phyloP scores from a whole-genome alignment of 1,139 yeast genomes.

The Suhomyces choctaworum region DNA sequence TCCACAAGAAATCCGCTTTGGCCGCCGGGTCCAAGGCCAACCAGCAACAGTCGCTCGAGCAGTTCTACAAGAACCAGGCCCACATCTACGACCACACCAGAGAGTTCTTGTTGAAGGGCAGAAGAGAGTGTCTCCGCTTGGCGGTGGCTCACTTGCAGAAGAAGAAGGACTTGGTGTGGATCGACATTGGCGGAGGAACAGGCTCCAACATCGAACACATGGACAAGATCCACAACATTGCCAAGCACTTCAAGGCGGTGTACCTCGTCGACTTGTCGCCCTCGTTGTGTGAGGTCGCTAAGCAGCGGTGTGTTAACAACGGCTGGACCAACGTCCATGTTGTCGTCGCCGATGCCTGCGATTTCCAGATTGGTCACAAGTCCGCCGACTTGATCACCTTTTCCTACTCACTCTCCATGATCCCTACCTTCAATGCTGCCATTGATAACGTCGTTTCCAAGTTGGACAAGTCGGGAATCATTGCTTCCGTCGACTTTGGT shows the following conservation, averaged over 20 bases:
- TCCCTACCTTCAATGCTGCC: constrained; percentile 80
- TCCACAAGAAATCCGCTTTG: constrained; percentile 32
- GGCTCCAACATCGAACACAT: constrained; percentile 79
- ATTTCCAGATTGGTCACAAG: constrained; percentile 52
- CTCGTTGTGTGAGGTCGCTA: constrained; percentile 72
- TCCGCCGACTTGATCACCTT: constrained; percentile 66
- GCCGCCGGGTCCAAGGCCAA: constrained; percentile 30
- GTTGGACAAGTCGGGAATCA: constrained; percentile 57
- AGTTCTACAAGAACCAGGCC: constrained; percentile 75
- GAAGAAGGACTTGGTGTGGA: constrained; percentile 61
- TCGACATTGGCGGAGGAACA: constrained; percentile 85
- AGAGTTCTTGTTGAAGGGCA: constrained; percentile 62
- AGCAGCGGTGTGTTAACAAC: constrained; percentile 50
- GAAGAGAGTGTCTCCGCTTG: constrained; percentile 62
- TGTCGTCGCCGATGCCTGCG: constrained; percentile 73
- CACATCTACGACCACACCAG: constrained; percentile 73
- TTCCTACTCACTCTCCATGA: constrained; percentile 81
- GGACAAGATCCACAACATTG: constrained; percentile 55
- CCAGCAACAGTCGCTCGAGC: constrained; percentile 69
- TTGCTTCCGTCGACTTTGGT: constrained; percentile 78
- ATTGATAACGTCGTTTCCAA: constrained; percentile 63
- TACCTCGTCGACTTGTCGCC: constrained; percentile 77
- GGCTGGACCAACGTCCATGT: constrained; percentile 70
- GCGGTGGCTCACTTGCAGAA: constrained; percentile 56
- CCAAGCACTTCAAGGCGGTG: constrained; percentile 57